Conservation (phyloP, 495 filamentous ascomycete genomes). For the Penicillium bialowiezense region DNA sequence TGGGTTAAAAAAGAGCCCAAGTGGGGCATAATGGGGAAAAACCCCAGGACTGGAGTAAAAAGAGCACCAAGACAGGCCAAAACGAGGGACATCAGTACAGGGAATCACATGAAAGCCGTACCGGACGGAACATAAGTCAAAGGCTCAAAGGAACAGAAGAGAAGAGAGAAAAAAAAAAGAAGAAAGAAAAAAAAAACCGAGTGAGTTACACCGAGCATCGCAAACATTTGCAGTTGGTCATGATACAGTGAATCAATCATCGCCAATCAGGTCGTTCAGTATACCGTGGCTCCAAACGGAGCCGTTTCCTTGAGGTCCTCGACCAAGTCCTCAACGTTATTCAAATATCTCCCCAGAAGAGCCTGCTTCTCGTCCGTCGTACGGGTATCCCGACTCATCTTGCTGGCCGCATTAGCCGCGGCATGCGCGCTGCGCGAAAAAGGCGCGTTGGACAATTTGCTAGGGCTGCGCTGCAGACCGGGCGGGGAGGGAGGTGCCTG, state of each 20-base stretch:
- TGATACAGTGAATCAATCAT: constrained; percentile 12
- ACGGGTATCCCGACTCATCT: constrained; percentile 51
- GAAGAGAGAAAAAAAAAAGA: constrained; percentile 10
- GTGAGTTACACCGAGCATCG: constrained; percentile 11
- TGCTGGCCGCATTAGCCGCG: constrained; percentile 30
- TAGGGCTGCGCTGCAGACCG: constrained; percentile 66
- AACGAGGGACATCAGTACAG: constrained; percentile 9
- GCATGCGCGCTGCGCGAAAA: constrained; percentile 37
- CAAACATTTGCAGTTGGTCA: constrained; percentile 19
- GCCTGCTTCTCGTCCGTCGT: constrained; percentile 86
- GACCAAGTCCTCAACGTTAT: constrained; percentile 87
- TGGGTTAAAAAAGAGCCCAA: neutral
- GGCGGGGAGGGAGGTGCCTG: constrained; percentile 33
- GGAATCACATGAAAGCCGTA: constrained; percentile 19
- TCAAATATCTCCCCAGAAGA: constrained; percentile 75
- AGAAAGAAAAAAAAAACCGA: constrained; percentile 13
- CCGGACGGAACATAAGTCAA: constrained; percentile 21
- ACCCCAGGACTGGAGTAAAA: constrained; percentile 17
- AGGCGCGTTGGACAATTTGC: constrained; percentile 54
- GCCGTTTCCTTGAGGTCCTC: constrained; percentile 82
- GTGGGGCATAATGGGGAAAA: constrained; percentile 9
- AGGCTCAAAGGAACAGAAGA: constrained; percentile 14
- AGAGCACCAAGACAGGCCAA: constrained; percentile 13
- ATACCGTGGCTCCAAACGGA: constrained; percentile 46
- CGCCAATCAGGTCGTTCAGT: constrained; percentile 24